Base-by-base conservation (phyloP, 495 filamentous ascomycete species). In the Jackrogersella multiformis region DNA sequence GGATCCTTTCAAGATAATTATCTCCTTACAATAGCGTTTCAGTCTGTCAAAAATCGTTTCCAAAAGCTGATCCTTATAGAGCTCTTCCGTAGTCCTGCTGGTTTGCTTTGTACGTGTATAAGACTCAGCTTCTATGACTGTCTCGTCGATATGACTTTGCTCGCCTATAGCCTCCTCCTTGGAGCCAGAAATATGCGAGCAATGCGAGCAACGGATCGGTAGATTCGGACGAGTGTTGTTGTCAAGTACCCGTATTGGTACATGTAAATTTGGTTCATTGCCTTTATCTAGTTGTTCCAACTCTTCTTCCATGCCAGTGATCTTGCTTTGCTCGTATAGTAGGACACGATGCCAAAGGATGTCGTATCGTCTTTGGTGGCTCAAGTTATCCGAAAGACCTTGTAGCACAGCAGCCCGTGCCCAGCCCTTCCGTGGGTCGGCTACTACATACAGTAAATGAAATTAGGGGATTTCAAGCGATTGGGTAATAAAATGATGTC, bases 311-410 rank as follows among this genome's bases (percentile, higher is more conserved):
- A 61, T 26, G 6, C 12, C 16, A 9, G 21, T 42, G 5, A 61
- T 51, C 9, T 61, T 30, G 1, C 23, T 61, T 13, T 61, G 45
- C 10, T 52, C 21, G 10, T 61, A 15, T 7, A 61, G 10, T n/a
- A 52, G 9, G 1, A 61, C 4, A 21, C 57, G 34, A 15, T 61
- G 57, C 45, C 44, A 61, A 16, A 61, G 45, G 7, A 9, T 32
- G n/a, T 30, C 18, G 7, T 18, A 61, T 41, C 46, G 30, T 26
- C 57, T 49, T n/a, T 61, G 57, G 26, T 42, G 35, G 21, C 46
- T 61, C 35, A 61, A 13, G 13, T 52, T 52, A 6, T 32, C 4
- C 5, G 44, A 52, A 1, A 39, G 13, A 5, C 44, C 38, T 38
- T 61, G 46, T 21, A 61, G 6, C 12, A 35, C 57, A n/a, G 57